Base-by-base conservation (phyloP, 306 rosid species). In the Senna siamea region DNA sequence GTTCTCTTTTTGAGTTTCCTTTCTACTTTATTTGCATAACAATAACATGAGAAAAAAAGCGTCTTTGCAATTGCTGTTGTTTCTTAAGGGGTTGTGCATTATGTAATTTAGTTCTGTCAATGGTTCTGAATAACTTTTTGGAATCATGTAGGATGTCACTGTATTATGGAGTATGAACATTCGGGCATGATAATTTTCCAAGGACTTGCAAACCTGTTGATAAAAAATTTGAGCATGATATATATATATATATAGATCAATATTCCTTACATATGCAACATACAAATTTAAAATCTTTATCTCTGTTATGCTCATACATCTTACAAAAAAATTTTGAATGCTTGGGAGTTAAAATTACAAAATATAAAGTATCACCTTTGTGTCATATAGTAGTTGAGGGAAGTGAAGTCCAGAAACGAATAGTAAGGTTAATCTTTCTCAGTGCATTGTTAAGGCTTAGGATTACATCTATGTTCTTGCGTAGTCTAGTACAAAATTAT, bases 391-490 rank as follows among this genome's bases (percentile, higher is more conserved):
- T 58, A 41, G 13, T 58, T 53, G 34, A 44, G 34, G 38, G 19
- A 44, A 13, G 17, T 12, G 55, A 32, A 46, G 22, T 46, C 30
- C 3, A 32, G 34, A 73, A 47, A 32, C 48, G 7, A 30, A 6
- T 26, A 11, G 37, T 43, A 60, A 32, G 22, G 65, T 73, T 58
- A 52, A n/a, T 43, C 34, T 38, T 40, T 26, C 23, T 56, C 55
- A 60, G 19, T 19, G 59, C 59, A 20, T 20, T 53, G 28, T 18
- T 51, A 51, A 17, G 26, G 44, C 5, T 38, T 38, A 38, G 9
- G 44, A 1, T 18, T 18, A 7, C 26, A 19, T 18, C 2, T 5
- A 7, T 0, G 10, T 59, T 60, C 47, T 61, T 37, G 47, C 43
- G 14, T 61, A 61, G 48, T 17, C 15, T 61, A 37, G 30, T 61